Evolutionary conservation across 2,329 filamentous ascomycete genomes (phyloP).

Genomic region (Coniella vitis): DNA sequence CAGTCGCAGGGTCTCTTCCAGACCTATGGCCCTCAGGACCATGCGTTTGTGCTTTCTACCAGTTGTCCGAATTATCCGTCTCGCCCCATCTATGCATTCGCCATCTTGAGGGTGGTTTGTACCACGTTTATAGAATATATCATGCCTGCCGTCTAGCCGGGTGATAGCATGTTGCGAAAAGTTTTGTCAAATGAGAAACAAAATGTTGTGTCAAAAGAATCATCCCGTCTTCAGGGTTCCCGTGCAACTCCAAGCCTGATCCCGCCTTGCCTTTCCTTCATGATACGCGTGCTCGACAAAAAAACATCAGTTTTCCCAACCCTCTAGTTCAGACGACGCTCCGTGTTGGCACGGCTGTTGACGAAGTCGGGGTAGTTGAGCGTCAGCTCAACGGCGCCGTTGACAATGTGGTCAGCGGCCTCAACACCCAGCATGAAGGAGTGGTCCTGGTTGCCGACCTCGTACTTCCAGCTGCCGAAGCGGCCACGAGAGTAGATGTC

Average conservation of each 20-base stretch:
- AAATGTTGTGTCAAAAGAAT: conserved; percentile 4
- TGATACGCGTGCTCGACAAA: conserved; percentile 8
- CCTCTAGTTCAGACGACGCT: conserved; percentile 44
- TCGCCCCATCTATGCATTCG: not conserved
- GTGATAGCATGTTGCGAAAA: not conserved
- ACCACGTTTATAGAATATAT: conserved; percentile 1
- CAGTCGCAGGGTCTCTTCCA: too few species aligned
- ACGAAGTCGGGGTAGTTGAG: conserved; percentile 97
- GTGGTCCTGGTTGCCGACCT: conserved; percentile 93
- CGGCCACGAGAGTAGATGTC: conserved; percentile 94
- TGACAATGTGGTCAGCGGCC: conserved; percentile 83
- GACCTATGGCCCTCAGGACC: too few species aligned
- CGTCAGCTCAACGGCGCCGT: conserved; percentile 82
- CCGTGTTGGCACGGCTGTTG: conserved; percentile 66
- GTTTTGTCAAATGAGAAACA: conserved; percentile 2
- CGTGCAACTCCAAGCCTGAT: conserved; percentile 16
- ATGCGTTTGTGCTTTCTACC: conserved; percentile 7
- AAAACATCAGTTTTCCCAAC: not conserved
- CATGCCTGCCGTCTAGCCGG: conserved; percentile 7
- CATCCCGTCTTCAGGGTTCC: conserved; percentile 11
- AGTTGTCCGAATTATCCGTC: not conserved
- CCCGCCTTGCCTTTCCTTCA: conserved; percentile 10
- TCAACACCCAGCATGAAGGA: conserved; percentile 96
- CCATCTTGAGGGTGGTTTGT: not conserved
- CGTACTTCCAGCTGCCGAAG: conserved; percentile 97